A percentile compares a stretch with the other conserved stretches of the same genome.
phyloP scores from a whole-genome alignment of 345 rosid species.

The Eutrema heterophyllum region DNA sequence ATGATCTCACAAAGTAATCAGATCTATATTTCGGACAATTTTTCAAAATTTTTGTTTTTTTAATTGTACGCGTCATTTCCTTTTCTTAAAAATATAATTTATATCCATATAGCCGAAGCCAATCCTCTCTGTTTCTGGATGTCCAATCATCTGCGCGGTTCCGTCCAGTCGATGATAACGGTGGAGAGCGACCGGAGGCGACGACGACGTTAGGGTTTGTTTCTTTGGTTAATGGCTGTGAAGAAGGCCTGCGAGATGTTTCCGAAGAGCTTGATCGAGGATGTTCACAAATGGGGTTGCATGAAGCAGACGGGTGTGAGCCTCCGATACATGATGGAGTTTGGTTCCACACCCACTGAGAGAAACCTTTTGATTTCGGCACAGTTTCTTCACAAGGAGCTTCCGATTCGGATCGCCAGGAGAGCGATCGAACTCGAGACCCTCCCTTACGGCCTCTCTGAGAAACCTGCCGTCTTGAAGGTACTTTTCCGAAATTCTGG shows the following conservation, averaged over 20 bases:
- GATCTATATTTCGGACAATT: not conserved
- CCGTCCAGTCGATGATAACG: constrained; percentile 20
- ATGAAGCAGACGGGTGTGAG: constrained; percentile 95
- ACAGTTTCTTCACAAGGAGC: constrained; percentile 86
- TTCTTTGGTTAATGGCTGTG: constrained; percentile 51
- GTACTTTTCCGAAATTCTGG: constrained; percentile 23
- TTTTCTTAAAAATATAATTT: not conserved
- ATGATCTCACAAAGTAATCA: not conserved
- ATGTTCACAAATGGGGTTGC: constrained; percentile 76
- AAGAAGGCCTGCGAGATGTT: constrained; percentile 52
- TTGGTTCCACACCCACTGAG: constrained; percentile 65
- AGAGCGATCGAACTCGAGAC: constrained; percentile 75
- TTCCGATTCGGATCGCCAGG: constrained; percentile 78
- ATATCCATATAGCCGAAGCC: not conserved
- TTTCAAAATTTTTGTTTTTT: not conserved
- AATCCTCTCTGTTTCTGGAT: constrained; percentile 24
- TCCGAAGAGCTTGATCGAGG: constrained; percentile 65
- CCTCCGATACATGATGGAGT: constrained; percentile 92
- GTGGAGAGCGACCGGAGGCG: constrained; percentile 14
- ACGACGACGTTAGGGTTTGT: constrained; percentile 14
- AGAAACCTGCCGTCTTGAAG: constrained; percentile 76
- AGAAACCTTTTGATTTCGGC: constrained; percentile 69
- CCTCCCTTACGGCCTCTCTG: constrained; percentile 80
- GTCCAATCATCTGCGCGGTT: constrained; percentile 10
- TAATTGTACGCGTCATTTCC: too few species aligned